Evolutionary conservation across 2,329 filamentous ascomycete genomes (phyloP), one percentile per base, ranked within the genome.

Genomic region (Aulographum hederae): DNA sequence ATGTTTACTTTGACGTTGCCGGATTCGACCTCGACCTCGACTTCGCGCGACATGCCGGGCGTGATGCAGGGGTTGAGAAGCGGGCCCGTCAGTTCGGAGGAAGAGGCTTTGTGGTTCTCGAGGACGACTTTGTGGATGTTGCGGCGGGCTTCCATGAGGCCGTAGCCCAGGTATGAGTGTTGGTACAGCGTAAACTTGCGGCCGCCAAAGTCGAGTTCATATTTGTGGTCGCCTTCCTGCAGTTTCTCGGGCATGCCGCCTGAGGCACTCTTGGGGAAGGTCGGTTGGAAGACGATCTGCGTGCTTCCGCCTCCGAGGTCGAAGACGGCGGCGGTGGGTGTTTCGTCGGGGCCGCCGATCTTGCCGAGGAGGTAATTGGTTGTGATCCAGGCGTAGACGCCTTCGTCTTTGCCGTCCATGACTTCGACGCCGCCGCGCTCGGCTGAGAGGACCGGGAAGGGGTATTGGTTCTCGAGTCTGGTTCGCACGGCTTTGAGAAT

Each of bases 311-410:
- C 89, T 39, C 89, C 89, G 30, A 98, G 76, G 51, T 98, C 89
- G 47, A 98, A 93, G 36, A 94, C 73, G 31, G 89, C 89, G 26
- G 89, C 91, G 2, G 89, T 95, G 31, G 82, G 78, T 39, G 71
- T 82, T 52, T 85, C 73, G 50, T 94, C 86, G 2, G 84, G 80
- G 8, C 80, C 79, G 37, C 89, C 89, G 54, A 98, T 95, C 61
- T 95, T 95, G 47, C 86, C 86, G 16, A 98, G 72, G 26, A 98
- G 76, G 57, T 98, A 98, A 65, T 98, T 98, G 42, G 84, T 89
- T 5, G 89, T 98, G 53, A 98, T 92, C 89, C 89, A 98, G 32
- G 89, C 91, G 50, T 92, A 98, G 18, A 98, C 86, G 50, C 89
- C 89, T 60, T 98, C 89, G 48, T 94, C 80, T 31, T 80, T 84